Evolutionary conservation across 2,329 filamentous ascomycete genomes (phyloP).

Genomic region (Penicillium olsonii): DNA sequence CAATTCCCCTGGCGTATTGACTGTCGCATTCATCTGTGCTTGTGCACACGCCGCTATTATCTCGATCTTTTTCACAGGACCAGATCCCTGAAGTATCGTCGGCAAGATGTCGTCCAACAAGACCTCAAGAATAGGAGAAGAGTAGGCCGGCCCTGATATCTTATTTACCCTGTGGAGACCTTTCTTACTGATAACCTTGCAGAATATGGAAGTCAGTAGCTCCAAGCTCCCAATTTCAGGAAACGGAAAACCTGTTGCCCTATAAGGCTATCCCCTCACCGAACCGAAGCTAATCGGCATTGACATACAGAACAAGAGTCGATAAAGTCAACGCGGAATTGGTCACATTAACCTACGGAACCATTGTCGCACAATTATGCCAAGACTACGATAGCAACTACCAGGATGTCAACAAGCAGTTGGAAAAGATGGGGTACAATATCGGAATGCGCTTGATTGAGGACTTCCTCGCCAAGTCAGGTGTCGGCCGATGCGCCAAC

Average conservation of each 20-base stretch:
- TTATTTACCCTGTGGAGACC: slow-evolving; percentile 4
- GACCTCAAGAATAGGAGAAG: slow-evolving; percentile 70
- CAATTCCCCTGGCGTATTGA: slow-evolving; percentile 17
- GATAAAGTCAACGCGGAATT: slow-evolving; percentile 98
- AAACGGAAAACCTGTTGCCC: background rate
- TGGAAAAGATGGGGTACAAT: slow-evolving; percentile 99
- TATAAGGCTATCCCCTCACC: background rate
- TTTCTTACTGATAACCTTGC: slow-evolving; percentile 34
- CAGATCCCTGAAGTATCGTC: background rate
- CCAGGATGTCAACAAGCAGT: slow-evolving; percentile 91
- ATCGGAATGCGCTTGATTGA: slow-evolving; percentile 95
- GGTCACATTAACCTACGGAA: slow-evolving; percentile 95
- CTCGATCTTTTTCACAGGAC: background rate
- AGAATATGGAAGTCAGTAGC: slow-evolving; percentile 89
- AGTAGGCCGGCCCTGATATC: slow-evolving; percentile 55
- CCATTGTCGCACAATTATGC: slow-evolving; percentile 93
- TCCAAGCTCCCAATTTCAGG: slow-evolving; percentile 2
- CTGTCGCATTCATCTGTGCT: slow-evolving; percentile 9
- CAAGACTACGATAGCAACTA: slow-evolving; percentile 96
- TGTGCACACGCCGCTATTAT: background rate
- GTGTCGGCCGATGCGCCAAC: slow-evolving; percentile 83
- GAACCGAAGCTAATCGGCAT: slow-evolving; percentile 16
- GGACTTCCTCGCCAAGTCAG: slow-evolving; percentile 95
- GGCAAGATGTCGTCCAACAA: slow-evolving; percentile 59
- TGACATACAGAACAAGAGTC: slow-evolving; percentile 71